Percentiles rank a stretch among this genome's conserved stretches.
Conservation (phyloP, 352 stramenopile genomes). For the Phytophthora quininea region DNA sequence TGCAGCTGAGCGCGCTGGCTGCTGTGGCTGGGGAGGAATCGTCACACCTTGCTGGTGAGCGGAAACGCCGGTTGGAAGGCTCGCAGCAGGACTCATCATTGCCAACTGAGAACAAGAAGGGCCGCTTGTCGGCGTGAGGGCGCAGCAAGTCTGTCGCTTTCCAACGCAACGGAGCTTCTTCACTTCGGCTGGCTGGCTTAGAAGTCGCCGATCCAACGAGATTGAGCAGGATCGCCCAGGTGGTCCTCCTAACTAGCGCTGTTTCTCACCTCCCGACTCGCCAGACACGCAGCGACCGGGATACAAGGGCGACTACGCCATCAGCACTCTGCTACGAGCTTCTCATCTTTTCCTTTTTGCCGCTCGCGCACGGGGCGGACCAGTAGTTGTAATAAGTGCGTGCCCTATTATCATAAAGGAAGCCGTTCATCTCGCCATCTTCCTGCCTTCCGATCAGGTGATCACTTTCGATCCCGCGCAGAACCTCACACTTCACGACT, state of each 20-base stretch:
- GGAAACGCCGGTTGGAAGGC: conserved; percentile 62
- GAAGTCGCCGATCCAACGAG: conserved; percentile 6
- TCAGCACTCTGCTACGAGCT: conserved; percentile 19
- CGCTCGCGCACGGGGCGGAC: conserved; percentile 31
- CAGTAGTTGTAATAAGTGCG: conserved; percentile 47
- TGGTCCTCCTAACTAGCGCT: background rate
- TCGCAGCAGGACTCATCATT: conserved; percentile 31
- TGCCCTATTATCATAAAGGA: conserved; percentile 37
- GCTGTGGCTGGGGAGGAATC: conserved; percentile 73
- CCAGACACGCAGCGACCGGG: conserved; percentile 3
- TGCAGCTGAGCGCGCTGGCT: conserved; percentile 72
- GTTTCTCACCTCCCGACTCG: background rate
- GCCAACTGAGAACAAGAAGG: conserved; percentile 59
- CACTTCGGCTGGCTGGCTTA: conserved; percentile 16
- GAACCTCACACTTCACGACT: background rate
- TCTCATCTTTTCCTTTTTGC: conserved; percentile 33
- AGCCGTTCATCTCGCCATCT: too few relatives aligned
- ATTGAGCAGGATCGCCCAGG: background rate
- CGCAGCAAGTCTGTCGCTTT: conserved; percentile 8
- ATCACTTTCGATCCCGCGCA: conserved; percentile 12
- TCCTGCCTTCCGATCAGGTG: too few relatives aligned
- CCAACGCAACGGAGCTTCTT: conserved; percentile 13
- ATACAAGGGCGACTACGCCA: conserved; percentile 13
- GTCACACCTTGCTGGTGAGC: conserved; percentile 59
- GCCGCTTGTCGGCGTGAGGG: conserved; percentile 55